Base-by-base conservation (phyloP, 2,329 filamentous ascomycete species). In the Aspergillus melleus region DNA sequence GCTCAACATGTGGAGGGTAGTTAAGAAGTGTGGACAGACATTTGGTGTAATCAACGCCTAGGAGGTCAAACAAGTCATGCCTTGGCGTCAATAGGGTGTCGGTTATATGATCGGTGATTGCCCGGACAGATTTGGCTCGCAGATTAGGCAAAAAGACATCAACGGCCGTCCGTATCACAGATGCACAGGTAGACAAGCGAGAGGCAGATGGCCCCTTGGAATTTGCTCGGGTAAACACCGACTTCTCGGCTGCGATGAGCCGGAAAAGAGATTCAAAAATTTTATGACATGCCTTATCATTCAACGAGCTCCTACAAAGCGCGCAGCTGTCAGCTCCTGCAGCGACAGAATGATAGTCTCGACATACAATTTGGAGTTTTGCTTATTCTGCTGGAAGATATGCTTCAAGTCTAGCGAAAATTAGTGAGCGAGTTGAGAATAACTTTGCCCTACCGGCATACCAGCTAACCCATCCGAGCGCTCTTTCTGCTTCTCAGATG, bases 231-330 rank as follows among this genome's bases (percentile, higher is more conserved):
- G 85, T 82, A 64, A 86, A 90, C 19, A 76, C 72, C 10, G 86
- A 80, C 71, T 91, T 92, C 66, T 96, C 92, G 14, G 82, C 75
- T 84, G 84, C 70, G 83, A 88, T 82, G 64, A 87, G 88, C 56
- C 84, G 83, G 70, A 97, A 96, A 2, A 98, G 79, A 1, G 86
- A 84, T 69, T 97, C 92, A 67, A 91, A 91, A 49, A 97, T 87
- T 60, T 85, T 84, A 70, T 95, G 89, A 66, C 90, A 96, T n/a
- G 85, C 84, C 71, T 90, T 90, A 71, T 96, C 91, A 50, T 84
- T 84, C 36, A 96, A 79, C 6, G 71, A 69, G 36, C 79, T 74
- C 62, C 77, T 77, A 64, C 53, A 58, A 50, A 54, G 22, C 29
- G 24, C 19, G 47, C 58, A 44, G 9, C n/a, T 22, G 58, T 70